Evolutionary conservation across 306 rosid species (phyloP).

Genomic region (Lathyrus aphaca): DNA sequence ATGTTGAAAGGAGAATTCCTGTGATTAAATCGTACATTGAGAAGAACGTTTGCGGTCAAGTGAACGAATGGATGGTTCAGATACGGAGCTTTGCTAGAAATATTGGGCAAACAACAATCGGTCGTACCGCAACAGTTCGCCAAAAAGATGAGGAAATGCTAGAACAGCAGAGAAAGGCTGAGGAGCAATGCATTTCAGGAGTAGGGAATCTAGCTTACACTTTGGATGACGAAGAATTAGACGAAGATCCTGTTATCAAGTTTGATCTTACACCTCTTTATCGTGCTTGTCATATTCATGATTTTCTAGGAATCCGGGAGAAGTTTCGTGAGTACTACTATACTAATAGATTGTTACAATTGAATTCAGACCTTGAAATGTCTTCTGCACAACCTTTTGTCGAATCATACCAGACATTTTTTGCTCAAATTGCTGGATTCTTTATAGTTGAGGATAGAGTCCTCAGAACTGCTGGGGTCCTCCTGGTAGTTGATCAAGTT

Average conservation of each 20-base stretch:
- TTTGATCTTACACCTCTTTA: constrained; percentile 89
- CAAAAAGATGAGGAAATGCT: constrained; percentile 86
- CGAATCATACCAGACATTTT: constrained; percentile 79
- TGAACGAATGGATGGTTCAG: constrained; percentile 89
- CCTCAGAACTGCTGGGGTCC: constrained; percentile 75
- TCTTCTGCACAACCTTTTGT: constrained; percentile 81
- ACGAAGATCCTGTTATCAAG: constrained; percentile 67
- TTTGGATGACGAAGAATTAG: constrained; percentile 73
- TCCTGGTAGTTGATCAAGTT: constrained; percentile 67
- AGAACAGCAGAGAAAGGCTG: constrained; percentile 75
- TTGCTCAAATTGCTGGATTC: constrained; percentile 92
- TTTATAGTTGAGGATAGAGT: constrained; percentile 93
- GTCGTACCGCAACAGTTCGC: constrained; percentile 67
- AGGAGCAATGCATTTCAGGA: constrained; percentile 61
- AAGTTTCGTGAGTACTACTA: constrained; percentile 87
- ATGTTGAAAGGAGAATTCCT: constrained; percentile 75
- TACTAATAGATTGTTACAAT: constrained; percentile 81
- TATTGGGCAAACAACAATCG: constrained; percentile 86
- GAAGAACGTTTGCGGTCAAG: constrained; percentile 69
- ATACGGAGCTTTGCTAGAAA: constrained; percentile 76
- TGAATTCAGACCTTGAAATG: constrained; percentile 82
- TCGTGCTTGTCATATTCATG: constrained; percentile 84
- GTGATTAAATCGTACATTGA: constrained; percentile 73
- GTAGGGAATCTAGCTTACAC: constrained; percentile 58
- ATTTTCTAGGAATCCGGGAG: constrained; percentile 69